Evolutionary conservation across 129 eudicot species (phyloP).

Genomic region (Heracleum sosnowskyi): DNA sequence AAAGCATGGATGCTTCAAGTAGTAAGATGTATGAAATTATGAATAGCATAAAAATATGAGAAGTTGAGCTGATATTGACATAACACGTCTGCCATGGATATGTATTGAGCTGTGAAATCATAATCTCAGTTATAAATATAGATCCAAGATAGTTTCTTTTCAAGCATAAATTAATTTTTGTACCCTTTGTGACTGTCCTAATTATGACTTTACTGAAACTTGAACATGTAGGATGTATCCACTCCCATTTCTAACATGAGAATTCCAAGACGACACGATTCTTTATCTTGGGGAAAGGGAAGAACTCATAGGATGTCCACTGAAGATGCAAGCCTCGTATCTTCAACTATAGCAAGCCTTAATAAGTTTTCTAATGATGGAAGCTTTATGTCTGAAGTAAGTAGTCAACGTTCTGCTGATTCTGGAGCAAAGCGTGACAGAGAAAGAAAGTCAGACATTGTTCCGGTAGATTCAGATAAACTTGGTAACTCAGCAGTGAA

Average conservation of each 20-base stretch:
- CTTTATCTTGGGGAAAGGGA: conserved; percentile 78
- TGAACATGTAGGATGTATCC: conserved; percentile 28
- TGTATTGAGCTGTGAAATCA: background rate
- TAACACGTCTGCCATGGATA: background rate
- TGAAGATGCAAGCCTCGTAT: conserved; percentile 53
- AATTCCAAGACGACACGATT: conserved; percentile 67
- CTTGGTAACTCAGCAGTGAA: conserved; percentile 22
- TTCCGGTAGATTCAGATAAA: conserved; percentile 16
- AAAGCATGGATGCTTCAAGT: background rate
- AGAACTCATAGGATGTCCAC: conserved; percentile 42
- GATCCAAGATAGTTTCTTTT: background rate
- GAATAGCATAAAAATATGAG: conserved; percentile 6
- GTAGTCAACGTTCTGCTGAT: conserved; percentile 22
- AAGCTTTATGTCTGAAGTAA: conserved; percentile 45
- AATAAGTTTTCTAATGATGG: conserved; percentile 78
- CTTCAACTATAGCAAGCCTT: conserved; percentile 68
- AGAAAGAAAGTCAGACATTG: conserved; percentile 18
- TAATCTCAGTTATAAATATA: background rate
- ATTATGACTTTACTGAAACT: background rate
- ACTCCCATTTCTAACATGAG: conserved; percentile 47
- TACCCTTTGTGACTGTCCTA: background rate
- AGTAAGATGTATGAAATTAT: background rate
- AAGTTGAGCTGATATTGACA: background rate
- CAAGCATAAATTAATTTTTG: background rate
- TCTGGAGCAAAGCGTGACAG: conserved; percentile 18